Evolutionary conservation across 495 filamentous ascomycete genomes (phyloP).

Genomic region (Neurospora africana): DNA sequence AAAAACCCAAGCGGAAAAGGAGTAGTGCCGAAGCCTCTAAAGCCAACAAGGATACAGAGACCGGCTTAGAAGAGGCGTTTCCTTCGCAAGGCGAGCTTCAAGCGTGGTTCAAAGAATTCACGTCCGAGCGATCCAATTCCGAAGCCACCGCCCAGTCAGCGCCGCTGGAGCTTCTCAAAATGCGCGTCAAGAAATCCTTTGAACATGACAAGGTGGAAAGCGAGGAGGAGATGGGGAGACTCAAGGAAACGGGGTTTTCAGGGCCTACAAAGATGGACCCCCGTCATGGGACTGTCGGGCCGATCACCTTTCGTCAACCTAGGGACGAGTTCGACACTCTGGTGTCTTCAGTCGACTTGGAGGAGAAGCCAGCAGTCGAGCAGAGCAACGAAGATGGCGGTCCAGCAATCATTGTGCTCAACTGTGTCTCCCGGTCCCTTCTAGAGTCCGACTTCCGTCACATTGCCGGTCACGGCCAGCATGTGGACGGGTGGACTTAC

Average conservation of each 20-base stretch:
- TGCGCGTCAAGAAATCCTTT: neutral
- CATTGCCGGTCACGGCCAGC: conserved; percentile 44
- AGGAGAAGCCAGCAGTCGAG: neutral
- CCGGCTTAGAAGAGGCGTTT: neutral
- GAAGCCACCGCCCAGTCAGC: neutral
- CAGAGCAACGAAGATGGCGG: neutral
- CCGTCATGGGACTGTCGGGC: neutral
- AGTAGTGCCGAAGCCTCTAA: neutral
- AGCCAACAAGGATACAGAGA: neutral
- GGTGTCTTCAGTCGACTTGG: neutral
- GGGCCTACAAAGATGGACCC: neutral
- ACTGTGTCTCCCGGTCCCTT: conserved; percentile 41
- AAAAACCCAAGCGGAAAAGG: neutral
- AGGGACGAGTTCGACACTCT: neutral
- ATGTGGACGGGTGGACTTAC: conserved; percentile 53
- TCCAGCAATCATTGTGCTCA: conserved; percentile 29
- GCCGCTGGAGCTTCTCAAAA: neutral
- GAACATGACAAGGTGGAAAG: neutral
- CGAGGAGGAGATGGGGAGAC: neutral
- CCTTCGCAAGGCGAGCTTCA: neutral
- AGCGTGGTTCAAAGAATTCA: neutral
- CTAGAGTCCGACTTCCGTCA: conserved; percentile 54
- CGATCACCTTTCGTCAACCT: neutral
- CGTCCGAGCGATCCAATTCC: neutral
- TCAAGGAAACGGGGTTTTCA: neutral